Conservation (phyloP, 306 rosid species). For the Cyamopsis tetragonoloba region DNA sequence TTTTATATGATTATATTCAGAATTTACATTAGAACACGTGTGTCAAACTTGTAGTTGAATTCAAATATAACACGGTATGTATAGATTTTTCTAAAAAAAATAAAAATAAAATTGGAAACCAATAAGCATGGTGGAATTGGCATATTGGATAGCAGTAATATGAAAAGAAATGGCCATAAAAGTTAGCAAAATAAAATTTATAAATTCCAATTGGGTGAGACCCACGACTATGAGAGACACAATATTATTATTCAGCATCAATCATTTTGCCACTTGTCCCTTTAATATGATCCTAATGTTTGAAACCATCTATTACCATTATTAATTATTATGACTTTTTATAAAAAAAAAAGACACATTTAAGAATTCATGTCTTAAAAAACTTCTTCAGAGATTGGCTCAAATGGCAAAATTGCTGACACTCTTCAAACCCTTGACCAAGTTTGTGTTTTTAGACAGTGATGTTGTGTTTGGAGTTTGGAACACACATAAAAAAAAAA, state of each 20-base stretch:
- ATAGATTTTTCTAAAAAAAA: no score
- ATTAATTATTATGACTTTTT: constrained; percentile 14
- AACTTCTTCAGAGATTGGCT: neutral
- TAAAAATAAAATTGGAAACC: neutral
- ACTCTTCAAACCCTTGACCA: constrained; percentile 24
- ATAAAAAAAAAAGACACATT: constrained; percentile 21
- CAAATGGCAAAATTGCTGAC: constrained; percentile 18
- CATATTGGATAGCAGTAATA: no score
- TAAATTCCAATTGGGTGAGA: constrained; percentile 1
- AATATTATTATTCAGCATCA: neutral
- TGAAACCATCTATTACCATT: neutral
- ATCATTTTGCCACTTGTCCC: constrained; percentile 31
- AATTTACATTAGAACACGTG: constrained; percentile 5
- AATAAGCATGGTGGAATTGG: neutral
- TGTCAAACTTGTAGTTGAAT: neutral
- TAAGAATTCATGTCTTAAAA: constrained; percentile 18
- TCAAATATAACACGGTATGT: neutral
- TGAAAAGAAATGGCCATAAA: no score
- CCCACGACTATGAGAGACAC: constrained; percentile 6
- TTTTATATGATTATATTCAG: neutral
- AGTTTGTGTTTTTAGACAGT: constrained; percentile 22
- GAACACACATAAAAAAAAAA: no score
- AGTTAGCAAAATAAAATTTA: neutral
- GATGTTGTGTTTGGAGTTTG: no score
- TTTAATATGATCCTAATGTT: constrained; percentile 9